Evolutionary conservation across 1,284 basidiomycete genomes (phyloP).

Genomic region (Cutaneotrichosporon sp.): DNA sequence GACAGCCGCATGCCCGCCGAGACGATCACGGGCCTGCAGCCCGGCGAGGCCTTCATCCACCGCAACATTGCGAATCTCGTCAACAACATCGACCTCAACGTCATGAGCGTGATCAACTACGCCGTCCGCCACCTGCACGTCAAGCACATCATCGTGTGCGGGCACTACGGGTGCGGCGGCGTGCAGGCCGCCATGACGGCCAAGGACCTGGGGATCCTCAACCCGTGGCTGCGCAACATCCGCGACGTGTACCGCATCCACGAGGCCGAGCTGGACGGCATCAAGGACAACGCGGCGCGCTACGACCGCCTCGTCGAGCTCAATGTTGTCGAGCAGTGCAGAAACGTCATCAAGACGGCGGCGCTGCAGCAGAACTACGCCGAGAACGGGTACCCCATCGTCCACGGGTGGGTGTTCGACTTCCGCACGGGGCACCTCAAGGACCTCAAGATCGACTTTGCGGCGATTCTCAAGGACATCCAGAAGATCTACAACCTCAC

Average conservation of each 20-base stretch:
- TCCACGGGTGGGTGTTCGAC: conserved; percentile 28
- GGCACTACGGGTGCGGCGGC: conserved; percentile 27
- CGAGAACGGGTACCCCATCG: conserved; percentile 22
- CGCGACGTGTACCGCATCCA: conserved; percentile 26
- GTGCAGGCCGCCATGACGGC: conserved; percentile 27
- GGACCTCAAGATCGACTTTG: conserved; percentile 26
- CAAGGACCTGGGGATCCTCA: conserved; percentile 26
- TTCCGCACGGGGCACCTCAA: conserved; percentile 24
- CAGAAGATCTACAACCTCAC: conserved; percentile 29
- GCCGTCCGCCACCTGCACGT: conserved; percentile 25
- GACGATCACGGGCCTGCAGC: conserved; percentile 24
- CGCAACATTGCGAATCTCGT: conserved; percentile 29
- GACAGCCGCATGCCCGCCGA: conserved; percentile 29
- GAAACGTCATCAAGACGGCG: conserved; percentile 28
- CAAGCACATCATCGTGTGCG: conserved; percentile 29
- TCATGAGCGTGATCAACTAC: conserved; percentile 28
- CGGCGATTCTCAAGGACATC: conserved; percentile 16
- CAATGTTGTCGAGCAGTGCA: conserved; percentile 27
- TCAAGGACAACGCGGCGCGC: conserved; percentile 12
- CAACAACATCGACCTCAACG: conserved; percentile 24
- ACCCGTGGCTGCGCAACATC: conserved; percentile 29
- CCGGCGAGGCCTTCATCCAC: conserved; percentile 29
- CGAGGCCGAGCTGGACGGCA: conserved; percentile 24
- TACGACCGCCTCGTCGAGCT: conserved; percentile 27
- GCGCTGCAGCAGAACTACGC: conserved; percentile 22